Base-by-base conservation (phyloP, 495 filamentous ascomycete genomes). In the Penicillium antarcticum region DNA sequence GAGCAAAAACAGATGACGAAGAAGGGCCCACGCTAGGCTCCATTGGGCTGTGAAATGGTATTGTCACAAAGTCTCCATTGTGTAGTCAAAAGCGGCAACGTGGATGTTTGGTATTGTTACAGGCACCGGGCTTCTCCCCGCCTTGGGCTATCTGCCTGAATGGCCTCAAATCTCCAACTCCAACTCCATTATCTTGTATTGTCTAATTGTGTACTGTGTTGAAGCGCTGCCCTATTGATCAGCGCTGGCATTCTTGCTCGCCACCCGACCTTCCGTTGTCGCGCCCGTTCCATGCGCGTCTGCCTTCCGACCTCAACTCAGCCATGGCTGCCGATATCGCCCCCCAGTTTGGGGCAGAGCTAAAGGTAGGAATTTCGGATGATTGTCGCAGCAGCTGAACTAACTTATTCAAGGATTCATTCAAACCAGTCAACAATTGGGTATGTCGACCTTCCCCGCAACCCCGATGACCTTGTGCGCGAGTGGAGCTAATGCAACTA, bases 391-490 rank as follows among this genome's bases (percentile, higher is more conserved):
- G 2, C 3, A 23, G 14, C 14, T 34, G 0, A 5, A 11, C 36
- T 16, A 10, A 24, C 16, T 55, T 2, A 11, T 37, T 41, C 71
- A 94, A 29, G 89, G 94, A 98, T 84, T 85, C 85, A 58, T 97
- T 96, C 77, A 97, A 94, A 68, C 81, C 91, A 12, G 91, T 92
- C 67, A 96, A 94, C 66, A 79, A 79, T 63, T 98, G 95, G 92
- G 86, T 86, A 83, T 57, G 73, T 52, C 34, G 41, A 53, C 61
- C 37, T 61, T 49, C 50, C 50, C 52, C 49, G 58, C 49, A 52
- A 55, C 33, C 35, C 55, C 52, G 55, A 29, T 40, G 50, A 51
- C 55, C 35, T 45, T 51, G 42, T 55, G 48, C 48, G 34, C 40
- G 24, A 34, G 52, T 56, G 60, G 48, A 53, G 63, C 62, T 61